Evolutionary conservation across 176 grass and related monocot genomes (phyloP), one percentile per base, ranked within the genome.

Genomic region (Musa acuminata): DNA sequence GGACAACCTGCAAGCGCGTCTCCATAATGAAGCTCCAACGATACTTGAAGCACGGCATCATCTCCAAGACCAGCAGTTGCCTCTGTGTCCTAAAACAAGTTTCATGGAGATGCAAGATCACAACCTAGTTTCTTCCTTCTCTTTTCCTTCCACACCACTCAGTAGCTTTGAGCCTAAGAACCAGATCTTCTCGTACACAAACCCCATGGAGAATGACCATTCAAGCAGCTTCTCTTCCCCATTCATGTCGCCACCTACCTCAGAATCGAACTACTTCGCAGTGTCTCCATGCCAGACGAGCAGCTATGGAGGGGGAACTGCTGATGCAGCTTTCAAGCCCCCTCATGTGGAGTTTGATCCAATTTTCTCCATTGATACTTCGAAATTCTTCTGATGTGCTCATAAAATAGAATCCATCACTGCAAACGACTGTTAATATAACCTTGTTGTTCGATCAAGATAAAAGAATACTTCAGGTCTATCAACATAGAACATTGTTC

Each of bases 221-320:
- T 59, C 75, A 2, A 63, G 51, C 48, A 29, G 75, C 54, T 86
- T 86, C 77, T 60, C 73, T 13, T 8, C 80, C 9, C 21, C 43
- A 11, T 74, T 80, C 67, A 51, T 72, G 26, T 72, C 85, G 35
- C 72, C 79, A 1, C 66, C 72, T 13, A 49, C 65, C 0, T 69
- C 84, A n/a, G 74, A 75, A 8, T 75, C 82, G 20, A 85, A 81
- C 77, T 86, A 83, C 82, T 85, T 82, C 16, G 23, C 85, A 6
- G 13, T 82, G 25, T 48, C 58, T 73, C 82, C 81, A 24, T 64
- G 54, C 52, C 80, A 55, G 9, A 62, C 23, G 64, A 27, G 26
- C 10, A 72, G 75, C 52, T 74, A 51, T 67, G 85, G 22, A 51
- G 27, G 52, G 19, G 17, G 9, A 8, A 24, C 29, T 35, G 29